Base-by-base conservation (phyloP, 805 yeast species). In the Clavispora santaluciae region DNA sequence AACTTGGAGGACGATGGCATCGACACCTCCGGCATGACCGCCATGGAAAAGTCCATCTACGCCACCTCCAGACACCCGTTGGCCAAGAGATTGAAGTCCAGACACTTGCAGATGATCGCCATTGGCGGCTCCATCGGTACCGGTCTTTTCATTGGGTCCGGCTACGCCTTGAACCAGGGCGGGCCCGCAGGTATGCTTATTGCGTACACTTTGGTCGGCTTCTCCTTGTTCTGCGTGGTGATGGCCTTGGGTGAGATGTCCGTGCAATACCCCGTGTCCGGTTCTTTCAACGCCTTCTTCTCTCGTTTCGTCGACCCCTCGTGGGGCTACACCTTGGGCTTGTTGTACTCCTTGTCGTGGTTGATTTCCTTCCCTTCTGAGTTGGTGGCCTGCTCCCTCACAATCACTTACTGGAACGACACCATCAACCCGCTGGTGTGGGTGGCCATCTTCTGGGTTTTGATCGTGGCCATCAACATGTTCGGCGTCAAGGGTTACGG, bases 121-220 rank as follows among this genome's bases (percentile, higher is more conserved):
- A 70, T 87, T 41, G 93, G 93, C 43, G 89, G 93, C 40, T 83
- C 91, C 38, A 82, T 86, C 44, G 96, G 95, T 55, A 82, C 93
- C 5, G 87, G 86, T 53, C 64, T 81, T 35, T 52, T 50, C 38
- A 44, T 52, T 8, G 56, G 56, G 6, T 41, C 47, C 13, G 56
- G 56, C 6, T 50, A 43, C 30, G 54, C 54, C 16, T 48, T 52
- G 43, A 41, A 35, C 39, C 42, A 33, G 24, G 54, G 54, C 34
- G 56, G 56, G 3, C 56, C 56, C 13, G 56, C 51, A 3, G 53
- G 54, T 29, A 46, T 48, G 39, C 46, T 52, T 23, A 43, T 52
- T n/a, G 40, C 53, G 12, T 52, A 52, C 33, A 8, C 49, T 4
- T 48, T 52, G 46, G 53, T 52, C 24, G 56, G 56, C 15, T 50